Conservation (phyloP, 2,329 filamentous ascomycete genomes). For the Fusarium buxicola region DNA sequence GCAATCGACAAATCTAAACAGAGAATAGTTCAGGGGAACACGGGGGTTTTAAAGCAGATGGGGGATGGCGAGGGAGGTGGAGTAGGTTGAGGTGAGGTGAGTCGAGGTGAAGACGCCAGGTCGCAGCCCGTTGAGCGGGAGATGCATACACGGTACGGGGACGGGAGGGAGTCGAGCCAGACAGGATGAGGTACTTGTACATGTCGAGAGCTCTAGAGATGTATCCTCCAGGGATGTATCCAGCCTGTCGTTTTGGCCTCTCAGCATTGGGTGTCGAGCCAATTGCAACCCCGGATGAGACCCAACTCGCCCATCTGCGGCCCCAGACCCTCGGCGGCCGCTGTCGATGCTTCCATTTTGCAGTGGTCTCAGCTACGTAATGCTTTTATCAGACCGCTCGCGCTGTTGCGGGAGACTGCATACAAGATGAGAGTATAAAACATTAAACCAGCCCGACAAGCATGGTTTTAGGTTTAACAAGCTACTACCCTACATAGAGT, state of each 20-base stretch:
- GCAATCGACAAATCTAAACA: slow-evolving; percentile 18
- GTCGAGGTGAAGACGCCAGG: slow-evolving; percentile 34
- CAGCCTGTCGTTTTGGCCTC: slow-evolving; percentile 6
- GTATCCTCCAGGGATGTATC: slow-evolving; percentile 31
- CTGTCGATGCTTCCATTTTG: slow-evolving; percentile 20
- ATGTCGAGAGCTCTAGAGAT: slow-evolving; percentile 18
- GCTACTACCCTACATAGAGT: slow-evolving; percentile 11
- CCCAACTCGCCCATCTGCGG: slow-evolving; percentile 28
- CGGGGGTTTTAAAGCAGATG: slow-evolving; percentile 42
- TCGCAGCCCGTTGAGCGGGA: slow-evolving; percentile 31
- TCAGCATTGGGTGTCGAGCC: slow-evolving; percentile 18
- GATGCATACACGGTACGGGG: slow-evolving; percentile 29
- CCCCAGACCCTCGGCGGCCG: slow-evolving; percentile 22
- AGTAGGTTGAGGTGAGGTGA: slow-evolving; percentile 31
- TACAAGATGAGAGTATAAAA: slow-evolving; percentile 3
- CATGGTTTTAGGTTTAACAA: slow-evolving; percentile 12
- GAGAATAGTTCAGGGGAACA: slow-evolving; percentile 23
- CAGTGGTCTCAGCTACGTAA: slow-evolving; percentile 33
- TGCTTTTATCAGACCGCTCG: slow-evolving; percentile 41
- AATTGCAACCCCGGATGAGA: slow-evolving; percentile 34
- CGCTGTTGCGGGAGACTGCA: slow-evolving; percentile 2
- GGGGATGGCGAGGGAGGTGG: slow-evolving; percentile 42
- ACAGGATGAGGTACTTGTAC: slow-evolving; percentile 35
- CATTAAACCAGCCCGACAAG: slow-evolving; percentile 4
- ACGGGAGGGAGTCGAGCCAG: slow-evolving; percentile 14